Percentiles rank a stretch among this genome's conserved stretches.
phyloP scores from a whole-genome alignment of 192 early-diverging fungal species.

The Umbelopsis sp. region DNA sequence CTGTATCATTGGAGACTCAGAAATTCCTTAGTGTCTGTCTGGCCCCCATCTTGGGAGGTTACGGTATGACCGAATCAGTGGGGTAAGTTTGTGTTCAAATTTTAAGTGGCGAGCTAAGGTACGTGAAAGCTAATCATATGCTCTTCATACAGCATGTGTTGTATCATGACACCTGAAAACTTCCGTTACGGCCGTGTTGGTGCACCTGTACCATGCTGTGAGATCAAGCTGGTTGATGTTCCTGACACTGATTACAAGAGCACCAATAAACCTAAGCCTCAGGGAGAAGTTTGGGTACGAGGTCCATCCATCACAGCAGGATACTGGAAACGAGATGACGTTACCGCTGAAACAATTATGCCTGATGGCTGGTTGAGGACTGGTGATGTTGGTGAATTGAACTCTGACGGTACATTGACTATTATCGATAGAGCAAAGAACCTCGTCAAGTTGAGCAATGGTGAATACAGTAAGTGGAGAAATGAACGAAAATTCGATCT shows the following conservation, averaged over 20 bases:
- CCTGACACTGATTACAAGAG: constrained; percentile 62
- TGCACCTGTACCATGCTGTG: constrained; percentile 71
- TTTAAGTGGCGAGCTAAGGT: constrained; percentile 31
- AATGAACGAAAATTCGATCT: not conserved
- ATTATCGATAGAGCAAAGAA: constrained; percentile 96
- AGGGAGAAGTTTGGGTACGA: constrained; percentile 85
- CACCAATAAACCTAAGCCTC: constrained; percentile 62
- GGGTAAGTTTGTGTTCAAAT: constrained; percentile 26
- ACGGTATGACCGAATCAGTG: constrained; percentile 64
- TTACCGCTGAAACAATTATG: constrained; percentile 69
- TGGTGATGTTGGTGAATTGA: constrained; percentile 90
- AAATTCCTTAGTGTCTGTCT: constrained; percentile 76
- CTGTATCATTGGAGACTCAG: constrained; percentile 83
- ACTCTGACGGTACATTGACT: constrained; percentile 70
- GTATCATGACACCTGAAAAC: constrained; percentile 66
- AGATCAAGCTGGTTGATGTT: constrained; percentile 83
- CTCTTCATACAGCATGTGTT: constrained; percentile 51
- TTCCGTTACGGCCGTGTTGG: constrained; percentile 70
- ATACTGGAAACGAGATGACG: constrained; percentile 75
- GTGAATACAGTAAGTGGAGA: constrained; percentile 67
- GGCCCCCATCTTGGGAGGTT: constrained; percentile 86
- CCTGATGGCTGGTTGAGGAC: constrained; percentile 87
- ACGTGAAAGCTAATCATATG: constrained; percentile 9
- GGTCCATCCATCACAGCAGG: constrained; percentile 79
- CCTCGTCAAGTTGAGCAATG: constrained; percentile 88